phyloP scores from a whole-genome alignment of 2,329 filamentous ascomycete genomes.

The Pseudogymnoascus sp. region DNA sequence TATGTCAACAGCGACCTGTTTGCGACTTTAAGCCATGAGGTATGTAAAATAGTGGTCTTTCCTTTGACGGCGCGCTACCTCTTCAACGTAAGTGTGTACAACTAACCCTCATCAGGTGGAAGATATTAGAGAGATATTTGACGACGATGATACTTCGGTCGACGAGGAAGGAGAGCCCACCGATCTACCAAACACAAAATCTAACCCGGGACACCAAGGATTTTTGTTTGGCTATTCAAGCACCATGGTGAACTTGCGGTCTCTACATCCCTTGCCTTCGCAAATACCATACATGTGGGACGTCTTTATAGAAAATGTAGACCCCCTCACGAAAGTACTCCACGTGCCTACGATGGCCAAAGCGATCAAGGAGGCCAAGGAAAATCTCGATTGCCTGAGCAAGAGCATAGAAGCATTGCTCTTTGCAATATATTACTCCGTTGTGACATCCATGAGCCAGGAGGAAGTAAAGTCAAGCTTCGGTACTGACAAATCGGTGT shows the following conservation, averaged over 20 bases:
- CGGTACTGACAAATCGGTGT: slow-evolving; percentile 37
- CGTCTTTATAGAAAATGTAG: slow-evolving; percentile 65
- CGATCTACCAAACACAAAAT: slow-evolving; percentile 18
- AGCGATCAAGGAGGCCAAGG: slow-evolving; percentile 53
- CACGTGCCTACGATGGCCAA: slow-evolving; percentile 61
- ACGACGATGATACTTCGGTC: slow-evolving; percentile 20
- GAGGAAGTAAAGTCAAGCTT: slow-evolving; percentile 27
- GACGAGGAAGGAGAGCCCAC: slow-evolving; percentile 19
- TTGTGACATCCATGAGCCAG: slow-evolving; percentile 35
- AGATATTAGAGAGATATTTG: slow-evolving; percentile 27
- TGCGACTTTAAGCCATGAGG: slow-evolving; percentile 65
- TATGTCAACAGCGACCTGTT: slow-evolving; percentile 75
- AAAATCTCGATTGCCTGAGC: slow-evolving; percentile 50
- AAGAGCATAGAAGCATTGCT: slow-evolving; percentile 39
- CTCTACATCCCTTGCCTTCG: slow-evolving; percentile 57
- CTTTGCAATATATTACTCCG: slow-evolving; percentile 51
- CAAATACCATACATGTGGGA: slow-evolving; percentile 64
- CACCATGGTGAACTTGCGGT: slow-evolving; percentile 57
- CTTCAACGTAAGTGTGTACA: background rate
- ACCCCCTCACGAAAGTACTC: slow-evolving; percentile 63
- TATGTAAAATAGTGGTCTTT: slow-evolving; percentile 30
- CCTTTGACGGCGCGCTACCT: background rate
- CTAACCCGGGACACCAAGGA: slow-evolving; percentile 51
- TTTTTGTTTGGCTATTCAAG: slow-evolving; percentile 70
- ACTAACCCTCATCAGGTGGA: slow-evolving; percentile 16